Evolutionary conservation across 768 basidiomycete species (phyloP).

Genomic region (Russula sp.): DNA sequence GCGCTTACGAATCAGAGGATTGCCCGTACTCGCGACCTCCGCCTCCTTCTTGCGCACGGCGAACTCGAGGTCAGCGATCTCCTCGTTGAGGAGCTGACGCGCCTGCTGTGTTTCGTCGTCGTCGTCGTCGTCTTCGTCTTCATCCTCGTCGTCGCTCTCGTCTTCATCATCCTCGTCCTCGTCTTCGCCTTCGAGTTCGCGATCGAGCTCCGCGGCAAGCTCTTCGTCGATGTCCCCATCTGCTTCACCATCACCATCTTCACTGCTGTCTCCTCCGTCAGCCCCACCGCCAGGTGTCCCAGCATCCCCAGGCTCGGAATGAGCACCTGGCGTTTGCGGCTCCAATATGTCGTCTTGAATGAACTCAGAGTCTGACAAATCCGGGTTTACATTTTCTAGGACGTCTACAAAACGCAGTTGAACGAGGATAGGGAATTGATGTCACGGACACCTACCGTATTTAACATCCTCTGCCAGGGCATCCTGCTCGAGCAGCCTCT

Average conservation of each 20-base stretch:
- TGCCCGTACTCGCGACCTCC: conserved; percentile 78
- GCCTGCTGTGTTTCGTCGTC: conserved; percentile 70
- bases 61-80: conserved; percentile 82
- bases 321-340: conserved; percentile 64
- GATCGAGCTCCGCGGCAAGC: conserved; percentile 79
- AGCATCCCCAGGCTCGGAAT: conserved; percentile 57
- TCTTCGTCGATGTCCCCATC: conserved; percentile 87
- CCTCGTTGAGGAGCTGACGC: conserved; percentile 77
- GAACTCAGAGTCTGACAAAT: conserved; percentile 85
- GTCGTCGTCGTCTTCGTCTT: conserved; percentile 69
- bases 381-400: conserved; percentile 86
- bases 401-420: conserved; percentile 46
- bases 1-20: conserved; percentile 88
- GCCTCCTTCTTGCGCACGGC: conserved; percentile 80
- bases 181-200: conserved; percentile 69
- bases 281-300: conserved; percentile 52
- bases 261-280: conserved; percentile 54
- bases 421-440: not conserved
- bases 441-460: conserved; percentile 46
- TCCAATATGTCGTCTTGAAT: conserved; percentile 59
- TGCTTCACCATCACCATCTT: conserved; percentile 49
- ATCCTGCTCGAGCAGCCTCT: conserved; percentile 78
- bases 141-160: conserved; percentile 64
- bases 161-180: conserved; percentile 54
- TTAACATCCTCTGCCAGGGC: conserved; percentile 66